These are phyloP conservation scores for Carpinus viminea DNA, from an alignment of 306 rosid genomes.

Conservation along the genomic window DNA sequence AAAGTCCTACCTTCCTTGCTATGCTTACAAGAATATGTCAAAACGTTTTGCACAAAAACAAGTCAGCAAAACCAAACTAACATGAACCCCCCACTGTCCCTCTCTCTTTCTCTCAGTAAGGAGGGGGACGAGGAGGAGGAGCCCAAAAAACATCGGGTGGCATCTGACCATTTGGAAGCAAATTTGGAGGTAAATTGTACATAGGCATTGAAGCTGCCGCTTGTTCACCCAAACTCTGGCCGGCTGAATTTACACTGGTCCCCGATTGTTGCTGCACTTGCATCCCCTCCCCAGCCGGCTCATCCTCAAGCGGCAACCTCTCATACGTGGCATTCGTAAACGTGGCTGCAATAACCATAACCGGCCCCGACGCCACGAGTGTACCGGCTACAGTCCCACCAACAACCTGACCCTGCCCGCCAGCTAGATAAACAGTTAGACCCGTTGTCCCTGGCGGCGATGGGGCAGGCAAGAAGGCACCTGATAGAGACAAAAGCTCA, in stretches of 20 bases:
- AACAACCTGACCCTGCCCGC: conserved; percentile 76
- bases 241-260: conserved; percentile 34
- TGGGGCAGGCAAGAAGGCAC: conserved; percentile 79
- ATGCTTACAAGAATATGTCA: conserved; percentile 42
- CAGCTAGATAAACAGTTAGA: conserved; percentile 61
- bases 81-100: not conserved
- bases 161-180: conserved; percentile 68
- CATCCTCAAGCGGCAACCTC: conserved; percentile 67
- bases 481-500: conserved; percentile 71
- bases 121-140: conserved; percentile 68
- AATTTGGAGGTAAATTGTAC: conserved; percentile 63
- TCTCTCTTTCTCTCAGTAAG: conserved; percentile 39
- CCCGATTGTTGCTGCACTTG: conserved; percentile 45
- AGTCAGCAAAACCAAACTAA: conserved; percentile 16
- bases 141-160: conserved; percentile 73
- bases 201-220: conserved; percentile 43
- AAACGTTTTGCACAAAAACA: conserved; percentile 22
- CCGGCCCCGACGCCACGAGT: conserved; percentile 71
- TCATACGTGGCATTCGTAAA: conserved; percentile 79
- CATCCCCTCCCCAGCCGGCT: conserved; percentile 39
- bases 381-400: conserved; percentile 76
- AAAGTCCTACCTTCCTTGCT: conserved; percentile 31
- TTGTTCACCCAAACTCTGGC: conserved; percentile 54
- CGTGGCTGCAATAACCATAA: conserved; percentile 73
- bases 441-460: conserved; percentile 71